These are phyloP conservation scores for Hemileia vastatrix DNA, from an alignment of 1,284 basidiomycete genomes.

Conservation along the genomic window DNA sequence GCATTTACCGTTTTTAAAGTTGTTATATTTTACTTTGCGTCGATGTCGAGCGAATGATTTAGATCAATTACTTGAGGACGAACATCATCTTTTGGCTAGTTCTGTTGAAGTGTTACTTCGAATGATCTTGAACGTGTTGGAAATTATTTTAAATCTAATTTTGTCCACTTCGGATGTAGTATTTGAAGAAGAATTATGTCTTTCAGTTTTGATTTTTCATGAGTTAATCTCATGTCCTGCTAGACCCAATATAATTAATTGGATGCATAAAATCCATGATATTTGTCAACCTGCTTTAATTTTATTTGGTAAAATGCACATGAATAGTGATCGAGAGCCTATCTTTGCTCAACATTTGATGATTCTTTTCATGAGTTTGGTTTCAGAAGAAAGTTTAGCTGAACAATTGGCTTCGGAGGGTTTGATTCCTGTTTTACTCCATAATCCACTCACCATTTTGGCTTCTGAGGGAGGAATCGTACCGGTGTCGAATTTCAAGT, in stretches of 20 bases:
- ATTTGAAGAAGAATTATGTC: conserved; percentile 20
- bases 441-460: conserved; percentile 15
- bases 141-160: conserved; percentile 14
- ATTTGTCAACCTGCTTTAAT: conserved; percentile 22
- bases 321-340: conserved; percentile 16
- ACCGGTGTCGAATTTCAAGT: conserved; percentile 5
- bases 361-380: conserved; percentile 17
- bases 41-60: conserved; percentile 9
- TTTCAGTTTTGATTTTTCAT: conserved; percentile 16
- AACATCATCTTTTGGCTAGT: conserved; percentile 9
- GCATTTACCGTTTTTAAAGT: conserved; percentile 17
- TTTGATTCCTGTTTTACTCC: conserved; percentile 17
- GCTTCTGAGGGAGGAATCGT: conserved; percentile 19
- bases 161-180: conserved; percentile 4
- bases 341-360: conserved; percentile 17
- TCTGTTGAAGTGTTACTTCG: conserved; percentile 11
- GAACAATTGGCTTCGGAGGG: conserved; percentile 22
- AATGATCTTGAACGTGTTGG: conserved; percentile 15
- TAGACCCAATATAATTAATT: conserved; percentile 18
- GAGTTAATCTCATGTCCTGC: conserved; percentile 15
- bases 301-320: conserved; percentile 6
- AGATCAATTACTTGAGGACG: conserved; percentile 8
- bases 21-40: conserved; percentile 13
- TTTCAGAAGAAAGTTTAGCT: conserved; percentile 17
- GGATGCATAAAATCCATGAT: conserved; percentile 21